phyloP scores from a whole-genome alignment of 139 green algal genomes.

The Trebouxia sp. region DNA sequence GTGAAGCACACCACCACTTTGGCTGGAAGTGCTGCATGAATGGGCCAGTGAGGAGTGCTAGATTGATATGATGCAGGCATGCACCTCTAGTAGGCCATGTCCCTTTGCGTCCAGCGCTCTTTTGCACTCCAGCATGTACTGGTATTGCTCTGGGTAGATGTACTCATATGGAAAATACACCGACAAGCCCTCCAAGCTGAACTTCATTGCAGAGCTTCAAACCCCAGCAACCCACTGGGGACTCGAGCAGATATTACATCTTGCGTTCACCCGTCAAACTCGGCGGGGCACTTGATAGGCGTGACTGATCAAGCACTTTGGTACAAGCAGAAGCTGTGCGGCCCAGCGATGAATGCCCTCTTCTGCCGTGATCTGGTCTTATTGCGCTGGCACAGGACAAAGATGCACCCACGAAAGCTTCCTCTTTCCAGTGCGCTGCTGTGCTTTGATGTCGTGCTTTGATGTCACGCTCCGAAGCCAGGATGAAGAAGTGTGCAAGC shows the following conservation, averaged over 20 bases:
- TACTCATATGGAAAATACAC: constrained; percentile 98
- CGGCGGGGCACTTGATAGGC: too few relatives aligned
- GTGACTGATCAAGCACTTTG: too few relatives aligned
- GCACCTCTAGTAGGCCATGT: constrained; percentile 95
- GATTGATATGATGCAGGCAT: not conserved
- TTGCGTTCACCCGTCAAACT: too few relatives aligned
- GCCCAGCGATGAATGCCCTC: too few relatives aligned
- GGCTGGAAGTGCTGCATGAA: not conserved
- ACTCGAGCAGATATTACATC: too few relatives aligned
- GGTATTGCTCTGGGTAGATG: constrained; percentile 96
- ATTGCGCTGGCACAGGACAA: too few relatives aligned
- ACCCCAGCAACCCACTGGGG: not conserved
- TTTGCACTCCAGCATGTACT: constrained; percentile 99
- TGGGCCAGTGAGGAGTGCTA: not conserved
- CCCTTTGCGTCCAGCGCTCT: constrained; percentile 92
- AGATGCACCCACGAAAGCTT: not conserved
- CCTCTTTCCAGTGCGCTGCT: not conserved
- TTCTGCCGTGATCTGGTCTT: too few relatives aligned
- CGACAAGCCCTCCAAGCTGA: constrained; percentile 90
- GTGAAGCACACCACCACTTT: not conserved
- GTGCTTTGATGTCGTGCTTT: not conserved
- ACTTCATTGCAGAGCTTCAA: constrained; percentile 78
- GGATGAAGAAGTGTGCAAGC: not conserved
- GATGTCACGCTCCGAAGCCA: not conserved
- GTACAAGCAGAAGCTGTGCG: too few relatives aligned